phyloP scores from a whole-genome alignment of 169 alveolate species.

The Cryptosporidium bovis region DNA sequence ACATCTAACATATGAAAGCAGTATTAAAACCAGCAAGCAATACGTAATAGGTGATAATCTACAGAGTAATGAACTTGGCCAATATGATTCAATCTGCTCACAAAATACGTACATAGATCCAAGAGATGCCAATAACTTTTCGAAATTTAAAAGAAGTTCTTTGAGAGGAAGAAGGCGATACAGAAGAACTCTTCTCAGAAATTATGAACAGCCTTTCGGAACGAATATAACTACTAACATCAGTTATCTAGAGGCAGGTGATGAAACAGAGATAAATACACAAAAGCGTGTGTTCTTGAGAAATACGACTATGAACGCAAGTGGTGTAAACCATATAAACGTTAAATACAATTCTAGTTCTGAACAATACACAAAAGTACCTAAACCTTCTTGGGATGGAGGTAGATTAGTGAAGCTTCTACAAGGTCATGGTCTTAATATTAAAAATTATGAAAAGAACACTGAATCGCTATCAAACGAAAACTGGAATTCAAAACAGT shows the following conservation, averaged over 20 bases:
- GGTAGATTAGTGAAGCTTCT: conserved; percentile 62
- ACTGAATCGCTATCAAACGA: neutral
- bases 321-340: conserved; percentile 4
- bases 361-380: conserved; percentile 13
- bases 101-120: conserved; percentile 11
- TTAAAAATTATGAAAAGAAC: conserved; percentile 38
- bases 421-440: conserved; percentile 73
- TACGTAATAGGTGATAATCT: neutral
- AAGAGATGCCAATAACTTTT: conserved; percentile 15
- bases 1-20: conserved; percentile 12
- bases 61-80: neutral
- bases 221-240: neutral
- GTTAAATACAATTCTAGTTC: conserved; percentile 17
- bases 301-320: neutral
- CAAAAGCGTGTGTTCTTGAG: conserved; percentile 58
- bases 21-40: neutral
- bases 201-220: conserved; percentile 40
- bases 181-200: conserved; percentile 61
- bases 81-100: neutral
- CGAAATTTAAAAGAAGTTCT: conserved; percentile 39
- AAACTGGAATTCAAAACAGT: conserved; percentile 47
- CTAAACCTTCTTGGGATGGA: conserved; percentile 75
- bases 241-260: neutral
- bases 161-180: conserved; percentile 69
- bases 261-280: conserved; percentile 1